Evolutionary conservation across 192 early-diverging fungal species (phyloP), one percentile per base, ranked within the genome.

Genomic region (Backusella australiensis): DNA sequence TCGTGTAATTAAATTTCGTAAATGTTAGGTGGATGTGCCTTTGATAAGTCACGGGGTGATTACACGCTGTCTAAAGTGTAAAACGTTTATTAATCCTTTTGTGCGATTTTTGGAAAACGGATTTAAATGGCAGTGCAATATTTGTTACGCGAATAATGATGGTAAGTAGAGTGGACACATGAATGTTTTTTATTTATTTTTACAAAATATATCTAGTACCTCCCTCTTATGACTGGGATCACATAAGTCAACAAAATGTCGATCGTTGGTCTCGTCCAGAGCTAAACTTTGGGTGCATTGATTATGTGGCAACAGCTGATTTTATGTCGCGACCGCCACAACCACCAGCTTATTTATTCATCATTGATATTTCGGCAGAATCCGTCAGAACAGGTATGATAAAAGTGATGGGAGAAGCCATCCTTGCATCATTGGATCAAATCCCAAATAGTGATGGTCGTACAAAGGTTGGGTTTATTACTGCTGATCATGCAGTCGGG

Each of bases 1-100:
- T n/a, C 7, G 4, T 38, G 19, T 23, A 7, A 19, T 38, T 23
- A 69, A 53, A 21, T 36, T 8, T 6, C 3, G 19, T n/a, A 49
- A 1, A 32, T 49, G 19, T 59, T 83, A 91, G 80, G 88, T 88
- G 9, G 86, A 91, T 59, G 91, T 98, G 9, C 96, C 96, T 2
- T 90, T 96, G 3, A 90, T 96, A 39, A 88, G 93, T 23, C 91
- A 96, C 70, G 89, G 90, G 17, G 87, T 90, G 67, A 95, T 99
- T 81, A 94, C 95, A 67, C 90, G 96, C 26, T 99, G 97, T 85
- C 85, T 94, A n/a, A 84, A 94, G 21, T 99, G 97, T 85, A 87
- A 96, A 67, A 92, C 94, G 3, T 99, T 98, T 77, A 95, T 99
- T 78, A 98, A 98, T 72, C 97, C 97, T 9, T 99, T 93, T 81